phyloP scores from a whole-genome alignment of 2,329 filamentous ascomycete species.

The Trichoderma endophyticum region DNA sequence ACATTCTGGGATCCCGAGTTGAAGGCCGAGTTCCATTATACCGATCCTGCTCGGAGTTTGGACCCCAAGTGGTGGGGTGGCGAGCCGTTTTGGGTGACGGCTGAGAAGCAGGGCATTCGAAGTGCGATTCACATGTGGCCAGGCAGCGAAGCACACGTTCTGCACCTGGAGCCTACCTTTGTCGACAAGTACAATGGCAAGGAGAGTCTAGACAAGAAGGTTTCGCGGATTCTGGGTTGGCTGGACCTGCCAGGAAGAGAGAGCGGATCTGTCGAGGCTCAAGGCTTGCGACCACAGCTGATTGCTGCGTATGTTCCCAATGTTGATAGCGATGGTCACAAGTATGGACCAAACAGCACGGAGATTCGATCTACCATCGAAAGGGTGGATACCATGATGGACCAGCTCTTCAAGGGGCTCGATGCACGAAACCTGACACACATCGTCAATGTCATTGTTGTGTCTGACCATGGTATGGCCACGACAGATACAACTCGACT shows the following conservation, averaged over 20 bases:
- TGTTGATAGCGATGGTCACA: slow-evolving; percentile 83
- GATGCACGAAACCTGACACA: slow-evolving; percentile 78
- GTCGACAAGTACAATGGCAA: slow-evolving; percentile 81
- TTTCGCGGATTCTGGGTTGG: slow-evolving; percentile 73
- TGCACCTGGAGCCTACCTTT: slow-evolving; percentile 70
- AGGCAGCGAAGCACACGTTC: slow-evolving; percentile 84
- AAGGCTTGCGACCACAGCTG: slow-evolving; percentile 72
- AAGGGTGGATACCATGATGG: slow-evolving; percentile 80
- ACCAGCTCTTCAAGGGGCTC: slow-evolving; percentile 69
- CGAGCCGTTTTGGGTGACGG: slow-evolving; percentile 91
- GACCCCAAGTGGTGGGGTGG: slow-evolving; percentile 92
- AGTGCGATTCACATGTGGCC: slow-evolving; percentile 98
- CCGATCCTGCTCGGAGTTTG: slow-evolving; percentile 70
- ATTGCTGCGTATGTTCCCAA: slow-evolving; percentile 94
- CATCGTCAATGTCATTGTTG: slow-evolving; percentile 92
- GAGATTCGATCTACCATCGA: slow-evolving; percentile 77
- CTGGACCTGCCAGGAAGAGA: slow-evolving; percentile 78
- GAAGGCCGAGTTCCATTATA: slow-evolving; percentile 82
- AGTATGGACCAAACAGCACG: slow-evolving; percentile 90
- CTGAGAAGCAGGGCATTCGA: slow-evolving; percentile 74
- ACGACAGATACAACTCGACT: slow-evolving; percentile 78
- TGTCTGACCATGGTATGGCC: slow-evolving; percentile 98
- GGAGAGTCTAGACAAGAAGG: slow-evolving; percentile 72
- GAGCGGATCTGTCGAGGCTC: slow-evolving; percentile 46
- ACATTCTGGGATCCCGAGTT: slow-evolving; percentile 85